Percentiles rank a stretch among this genome's conserved stretches.
Conservation (phyloP, 805 yeast genomes). For the Saturnispora zaruensis region DNA sequence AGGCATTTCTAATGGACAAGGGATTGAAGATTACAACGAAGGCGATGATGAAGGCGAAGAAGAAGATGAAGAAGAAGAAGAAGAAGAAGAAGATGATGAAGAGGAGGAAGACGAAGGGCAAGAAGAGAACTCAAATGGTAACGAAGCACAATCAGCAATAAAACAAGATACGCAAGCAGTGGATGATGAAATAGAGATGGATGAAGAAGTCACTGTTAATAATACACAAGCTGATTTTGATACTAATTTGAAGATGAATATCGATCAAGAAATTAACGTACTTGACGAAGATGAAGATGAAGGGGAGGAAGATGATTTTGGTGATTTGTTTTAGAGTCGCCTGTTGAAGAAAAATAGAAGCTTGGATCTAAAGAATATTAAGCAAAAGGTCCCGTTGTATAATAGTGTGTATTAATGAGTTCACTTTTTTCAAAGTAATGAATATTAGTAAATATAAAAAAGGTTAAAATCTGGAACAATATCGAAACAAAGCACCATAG, state of each 20-base stretch:
- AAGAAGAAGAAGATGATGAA: conserved; percentile 17
- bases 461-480: neutral
- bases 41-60: conserved; percentile 15
- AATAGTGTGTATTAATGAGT: neutral
- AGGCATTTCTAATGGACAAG: too few species aligned
- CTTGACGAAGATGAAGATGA: conserved; percentile 1
- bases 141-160: neutral
- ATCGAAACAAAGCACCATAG: too few species aligned
- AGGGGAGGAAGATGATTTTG: conserved; percentile 14
- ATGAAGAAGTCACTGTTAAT: neutral
- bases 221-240: neutral
- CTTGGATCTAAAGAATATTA: neutral
- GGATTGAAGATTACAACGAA: conserved; percentile 6
- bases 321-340: conserved; percentile 16
- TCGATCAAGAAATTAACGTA: neutral
- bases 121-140: neutral
- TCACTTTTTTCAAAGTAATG: neutral
- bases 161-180: neutral
- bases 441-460: neutral
- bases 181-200: neutral
- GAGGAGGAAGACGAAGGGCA: conserved; percentile 28
- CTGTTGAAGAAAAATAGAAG: neutral
- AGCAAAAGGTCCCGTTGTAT: neutral
- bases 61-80: conserved; percentile 19
- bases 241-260: conserved; percentile 8